Evolutionary conservation across 257 asterid genomes (phyloP).

Genomic region (Eustoma russellianum): DNA sequence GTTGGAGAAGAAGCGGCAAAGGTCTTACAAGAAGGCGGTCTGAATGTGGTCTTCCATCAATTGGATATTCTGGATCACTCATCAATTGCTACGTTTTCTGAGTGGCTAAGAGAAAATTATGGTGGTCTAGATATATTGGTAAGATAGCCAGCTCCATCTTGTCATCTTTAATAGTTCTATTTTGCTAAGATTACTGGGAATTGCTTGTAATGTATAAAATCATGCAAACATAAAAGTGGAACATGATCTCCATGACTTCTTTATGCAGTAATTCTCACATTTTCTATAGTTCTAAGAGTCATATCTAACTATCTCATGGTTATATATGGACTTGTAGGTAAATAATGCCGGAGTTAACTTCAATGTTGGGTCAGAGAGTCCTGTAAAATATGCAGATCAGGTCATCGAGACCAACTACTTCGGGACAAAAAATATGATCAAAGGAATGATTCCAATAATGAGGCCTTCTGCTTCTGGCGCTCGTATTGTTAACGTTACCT

Average conservation of each 20-base stretch:
- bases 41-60: slow-evolving; percentile 56
- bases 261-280: background rate
- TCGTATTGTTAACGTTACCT: slow-evolving; percentile 71
- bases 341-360: slow-evolving; percentile 89
- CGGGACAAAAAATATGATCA: slow-evolving; percentile 74
- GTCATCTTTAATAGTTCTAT: background rate
- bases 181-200: background rate
- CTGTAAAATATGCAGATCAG: slow-evolving; percentile 58
- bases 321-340: slow-evolving; percentile 30
- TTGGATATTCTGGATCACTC: slow-evolving; percentile 58
- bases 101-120: slow-evolving; percentile 51
- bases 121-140: slow-evolving; percentile 86
- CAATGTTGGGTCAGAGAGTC: slow-evolving; percentile 63
- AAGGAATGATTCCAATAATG: slow-evolving; percentile 69
- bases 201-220: background rate
- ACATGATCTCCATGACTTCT: background rate
- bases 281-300: background rate
- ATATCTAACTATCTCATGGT: background rate
- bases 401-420: slow-evolving; percentile 66
- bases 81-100: slow-evolving; percentile 46
- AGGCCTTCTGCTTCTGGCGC: slow-evolving; percentile 60
- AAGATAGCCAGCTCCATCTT: slow-evolving; percentile 9
- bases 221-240: background rate
- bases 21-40: slow-evolving; percentile 54
- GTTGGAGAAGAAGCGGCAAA: slow-evolving; percentile 65